These are phyloP conservation scores for Starmerella asiatica DNA, from an alignment of 805 yeast genomes.

Conservation along the genomic window DNA sequence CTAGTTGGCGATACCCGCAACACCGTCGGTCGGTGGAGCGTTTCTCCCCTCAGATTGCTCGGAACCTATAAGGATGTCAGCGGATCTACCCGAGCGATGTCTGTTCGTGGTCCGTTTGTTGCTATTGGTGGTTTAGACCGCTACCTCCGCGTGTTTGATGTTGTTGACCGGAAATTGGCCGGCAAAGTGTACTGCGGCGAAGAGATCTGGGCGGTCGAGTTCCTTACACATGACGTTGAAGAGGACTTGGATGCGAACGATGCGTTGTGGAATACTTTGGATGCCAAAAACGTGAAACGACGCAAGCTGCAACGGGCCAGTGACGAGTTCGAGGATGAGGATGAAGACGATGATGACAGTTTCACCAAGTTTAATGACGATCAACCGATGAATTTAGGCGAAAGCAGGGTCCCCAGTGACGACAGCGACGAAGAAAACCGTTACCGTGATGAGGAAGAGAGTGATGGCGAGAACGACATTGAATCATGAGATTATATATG, in stretches of 20 bases:
- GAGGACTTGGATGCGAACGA: constrained; percentile 27
- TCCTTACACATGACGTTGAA: constrained; percentile 33
- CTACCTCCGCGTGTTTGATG: constrained; percentile 64
- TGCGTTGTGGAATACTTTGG: constrained; percentile 30
- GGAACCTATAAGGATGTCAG: constrained; percentile 70
- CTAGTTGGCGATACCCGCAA: constrained; percentile 63
- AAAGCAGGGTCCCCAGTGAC: no score
- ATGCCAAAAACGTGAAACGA: constrained; percentile 4
- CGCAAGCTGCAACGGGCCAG: neutral
- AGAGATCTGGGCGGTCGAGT: constrained; percentile 40
- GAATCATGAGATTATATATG: neutral
- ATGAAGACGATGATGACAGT: neutral
- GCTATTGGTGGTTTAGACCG: constrained; percentile 80
- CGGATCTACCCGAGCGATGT: constrained; percentile 45
- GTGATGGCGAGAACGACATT: neutral
- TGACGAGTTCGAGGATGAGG: neutral
- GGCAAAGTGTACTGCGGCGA: constrained; percentile 69
- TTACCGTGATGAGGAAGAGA: neutral
- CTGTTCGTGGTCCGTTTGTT: constrained; percentile 28
- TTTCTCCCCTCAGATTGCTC: constrained; percentile 29
- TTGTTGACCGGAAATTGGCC: constrained; percentile 41
- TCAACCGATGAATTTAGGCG: neutral
- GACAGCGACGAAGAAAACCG: neutral
- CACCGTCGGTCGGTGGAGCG: constrained; percentile 35
- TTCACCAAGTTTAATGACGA: neutral